These are phyloP conservation scores for Penicillium soppii DNA, from an alignment of 495 filamentous ascomycete species.

Conservation along the genomic window DNA sequence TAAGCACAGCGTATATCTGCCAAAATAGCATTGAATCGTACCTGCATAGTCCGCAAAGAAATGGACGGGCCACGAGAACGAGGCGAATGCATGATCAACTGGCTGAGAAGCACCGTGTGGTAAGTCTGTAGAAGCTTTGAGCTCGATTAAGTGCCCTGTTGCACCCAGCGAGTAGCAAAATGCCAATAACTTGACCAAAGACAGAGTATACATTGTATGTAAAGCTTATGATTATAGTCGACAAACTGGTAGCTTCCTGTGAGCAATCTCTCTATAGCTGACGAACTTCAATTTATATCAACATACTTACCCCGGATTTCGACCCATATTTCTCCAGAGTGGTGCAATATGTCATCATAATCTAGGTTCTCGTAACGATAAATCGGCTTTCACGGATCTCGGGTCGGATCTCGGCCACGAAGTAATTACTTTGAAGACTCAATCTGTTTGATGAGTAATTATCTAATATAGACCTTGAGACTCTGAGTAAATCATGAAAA, in stretches of 20 bases:
- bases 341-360: neutral
- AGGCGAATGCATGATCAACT: conserved; percentile 8
- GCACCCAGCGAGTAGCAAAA: neutral
- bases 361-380: neutral
- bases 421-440: too few relatives aligned
- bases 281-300: neutral
- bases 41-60: conserved; percentile 13
- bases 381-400: neutral
- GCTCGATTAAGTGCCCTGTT: neutral
- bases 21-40: neutral
- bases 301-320: neutral
- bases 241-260: too few relatives aligned
- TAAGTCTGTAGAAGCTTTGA: neutral
- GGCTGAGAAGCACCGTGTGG: conserved; percentile 1
- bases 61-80: conserved; percentile 8
- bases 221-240: neutral
- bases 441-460: too few relatives aligned
- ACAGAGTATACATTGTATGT: neutral
- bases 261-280: neutral
- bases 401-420: neutral
- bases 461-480: too few relatives aligned
- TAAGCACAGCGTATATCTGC: neutral
- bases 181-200: neutral
- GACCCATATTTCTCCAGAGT: neutral
- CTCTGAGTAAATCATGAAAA: neutral